phyloP scores from a whole-genome alignment of 108 stramenopile species.

The Cyclotella kingstonii region DNA sequence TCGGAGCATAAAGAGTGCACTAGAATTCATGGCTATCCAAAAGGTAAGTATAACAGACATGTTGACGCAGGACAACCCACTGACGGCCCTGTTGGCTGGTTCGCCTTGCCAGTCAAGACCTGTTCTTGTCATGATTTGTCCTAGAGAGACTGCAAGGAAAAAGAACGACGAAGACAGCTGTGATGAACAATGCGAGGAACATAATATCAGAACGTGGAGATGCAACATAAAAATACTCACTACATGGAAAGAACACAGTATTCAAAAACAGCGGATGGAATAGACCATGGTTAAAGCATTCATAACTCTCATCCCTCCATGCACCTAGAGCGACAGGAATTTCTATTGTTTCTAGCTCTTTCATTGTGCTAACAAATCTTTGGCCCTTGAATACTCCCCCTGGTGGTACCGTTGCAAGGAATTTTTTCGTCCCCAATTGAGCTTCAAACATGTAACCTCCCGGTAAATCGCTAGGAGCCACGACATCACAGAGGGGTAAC shows the following conservation, averaged over 20 bases:
- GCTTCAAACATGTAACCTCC: slow-evolving; percentile 57
- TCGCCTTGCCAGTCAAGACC: slow-evolving; percentile 67
- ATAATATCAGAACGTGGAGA: not conserved
- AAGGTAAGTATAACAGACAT: slow-evolving; percentile 52
- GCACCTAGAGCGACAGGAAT: slow-evolving; percentile 45
- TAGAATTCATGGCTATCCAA: slow-evolving; percentile 64
- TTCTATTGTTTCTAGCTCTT: slow-evolving; percentile 50
- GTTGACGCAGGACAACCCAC: slow-evolving; percentile 47
- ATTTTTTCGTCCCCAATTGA: slow-evolving; percentile 37
- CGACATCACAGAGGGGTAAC: slow-evolving; percentile 55
- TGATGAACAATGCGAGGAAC: not conserved
- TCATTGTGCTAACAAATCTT: slow-evolving; percentile 70
- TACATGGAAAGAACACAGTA: slow-evolving; percentile 62
- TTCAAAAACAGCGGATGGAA: slow-evolving; percentile 65
- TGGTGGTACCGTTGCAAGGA: slow-evolving; percentile 60
- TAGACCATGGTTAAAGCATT: slow-evolving; percentile 48
- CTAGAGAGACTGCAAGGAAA: slow-evolving; percentile 46
- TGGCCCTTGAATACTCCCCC: slow-evolving; percentile 75
- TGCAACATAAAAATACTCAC: slow-evolving; percentile 40
- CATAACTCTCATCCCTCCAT: slow-evolving; percentile 64
- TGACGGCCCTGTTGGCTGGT: slow-evolving; percentile 49
- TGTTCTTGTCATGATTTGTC: slow-evolving; percentile 72
- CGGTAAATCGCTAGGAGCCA: slow-evolving; percentile 49
- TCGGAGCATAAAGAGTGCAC: slow-evolving; percentile 40
- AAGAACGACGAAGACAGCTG: not conserved